phyloP scores from a whole-genome alignment of 768 basidiomycete genomes.

The Rhodotorula diobovata region DNA sequence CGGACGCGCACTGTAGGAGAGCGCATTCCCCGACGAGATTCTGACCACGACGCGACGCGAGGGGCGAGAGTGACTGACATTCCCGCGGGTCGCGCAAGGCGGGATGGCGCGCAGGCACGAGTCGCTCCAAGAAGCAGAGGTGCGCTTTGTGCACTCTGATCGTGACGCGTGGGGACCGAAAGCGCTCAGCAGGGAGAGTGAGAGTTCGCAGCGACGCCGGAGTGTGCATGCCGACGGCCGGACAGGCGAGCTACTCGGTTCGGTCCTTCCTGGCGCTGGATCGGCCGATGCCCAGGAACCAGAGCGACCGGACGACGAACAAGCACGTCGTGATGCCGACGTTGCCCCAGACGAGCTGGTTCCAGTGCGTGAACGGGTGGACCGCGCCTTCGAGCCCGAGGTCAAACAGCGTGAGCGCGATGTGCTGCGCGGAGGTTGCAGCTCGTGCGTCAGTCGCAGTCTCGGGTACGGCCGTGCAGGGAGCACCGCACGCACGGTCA shows the following conservation, averaged over 20 bases:
- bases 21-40: no score
- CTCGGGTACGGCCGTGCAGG: background rate
- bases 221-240: no score
- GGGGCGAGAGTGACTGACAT: no score
- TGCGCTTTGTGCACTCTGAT: no score
- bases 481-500: conserved; percentile 20
- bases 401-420: conserved; percentile 22
- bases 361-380: conserved; percentile 9
- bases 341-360: conserved; percentile 20
- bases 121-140: no score
- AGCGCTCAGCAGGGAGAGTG: no score
- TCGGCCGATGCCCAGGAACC: conserved; percentile 9
- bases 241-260: background rate
- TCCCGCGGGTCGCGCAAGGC: no score
- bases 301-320: conserved; percentile 15
- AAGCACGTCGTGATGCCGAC: conserved; percentile 21
- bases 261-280: background rate
- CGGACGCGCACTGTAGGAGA: no score
- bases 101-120: no score
- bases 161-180: no score
- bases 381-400: background rate
- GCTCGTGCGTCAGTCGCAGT: accelerated
- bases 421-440: background rate
- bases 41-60: no score
- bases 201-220: no score